A percentile compares a stretch with the other conserved stretches of the same genome.
Conservation (phyloP, 2,329 filamentous ascomycete genomes). For the Aspergillus sp. region DNA sequence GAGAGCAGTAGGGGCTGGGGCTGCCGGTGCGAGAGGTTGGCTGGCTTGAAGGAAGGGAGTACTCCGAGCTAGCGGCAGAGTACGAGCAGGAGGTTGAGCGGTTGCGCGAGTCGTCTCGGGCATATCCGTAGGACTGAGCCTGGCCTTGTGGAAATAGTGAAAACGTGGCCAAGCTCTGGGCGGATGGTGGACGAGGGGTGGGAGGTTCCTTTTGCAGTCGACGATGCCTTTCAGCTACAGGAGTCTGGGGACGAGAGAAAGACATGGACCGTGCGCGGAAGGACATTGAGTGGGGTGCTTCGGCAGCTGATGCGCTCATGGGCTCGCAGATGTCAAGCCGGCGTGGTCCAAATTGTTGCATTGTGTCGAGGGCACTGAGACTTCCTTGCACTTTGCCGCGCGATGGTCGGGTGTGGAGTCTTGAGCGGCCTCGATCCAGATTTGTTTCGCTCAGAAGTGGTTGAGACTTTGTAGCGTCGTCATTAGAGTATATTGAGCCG, state of each 20-base stretch:
- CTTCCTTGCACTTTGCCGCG: constrained; percentile 19
- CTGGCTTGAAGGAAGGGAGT: constrained; percentile 20
- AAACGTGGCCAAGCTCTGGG: constrained; percentile 32
- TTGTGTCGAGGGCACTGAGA: constrained; percentile 15
- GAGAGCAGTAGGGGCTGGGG: constrained; percentile 26
- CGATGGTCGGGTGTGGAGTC: constrained; percentile 1
- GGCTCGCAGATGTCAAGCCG: constrained; percentile 24
- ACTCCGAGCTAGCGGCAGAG: constrained; percentile 25
- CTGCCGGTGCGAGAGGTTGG: constrained; percentile 26
- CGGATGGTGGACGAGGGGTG: constrained; percentile 29
- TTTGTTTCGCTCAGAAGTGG: constrained; percentile 19
- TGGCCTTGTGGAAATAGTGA: constrained; percentile 16
- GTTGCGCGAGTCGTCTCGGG: constrained; percentile 20
- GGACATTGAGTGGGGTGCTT: constrained; percentile 23
- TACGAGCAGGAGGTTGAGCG: constrained; percentile 26
- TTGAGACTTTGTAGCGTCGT: constrained; percentile 24
- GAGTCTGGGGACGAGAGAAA: constrained; percentile 29
- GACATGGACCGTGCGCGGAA: constrained; percentile 29
- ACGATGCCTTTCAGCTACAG: constrained; percentile 26
- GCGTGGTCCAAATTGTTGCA: neutral
- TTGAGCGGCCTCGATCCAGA: constrained; percentile 9
- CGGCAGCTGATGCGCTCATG: constrained; percentile 31
- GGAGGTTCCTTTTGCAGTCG: constrained; percentile 26
- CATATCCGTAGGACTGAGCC: constrained; percentile 19
- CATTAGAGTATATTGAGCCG: constrained; percentile 23